Conservation (phyloP, 1,139 yeast species). For the Fermentozyma sake region DNA sequence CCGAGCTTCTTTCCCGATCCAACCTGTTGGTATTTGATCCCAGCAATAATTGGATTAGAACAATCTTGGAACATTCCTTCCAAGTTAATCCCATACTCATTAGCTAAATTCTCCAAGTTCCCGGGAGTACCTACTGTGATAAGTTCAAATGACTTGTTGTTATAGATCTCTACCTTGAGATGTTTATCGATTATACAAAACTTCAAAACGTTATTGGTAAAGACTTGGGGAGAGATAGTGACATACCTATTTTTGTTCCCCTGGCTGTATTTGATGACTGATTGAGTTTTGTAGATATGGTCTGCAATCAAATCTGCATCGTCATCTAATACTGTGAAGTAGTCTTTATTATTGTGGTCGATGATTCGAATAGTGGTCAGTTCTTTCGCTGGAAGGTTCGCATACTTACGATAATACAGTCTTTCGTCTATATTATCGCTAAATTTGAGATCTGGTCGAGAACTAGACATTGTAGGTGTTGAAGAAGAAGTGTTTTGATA, state of each 20-base stretch:
- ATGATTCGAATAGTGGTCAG: conserved; percentile 55
- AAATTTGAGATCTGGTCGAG: conserved; percentile 72
- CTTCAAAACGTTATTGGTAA: conserved; percentile 57
- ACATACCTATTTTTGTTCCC: conserved; percentile 56
- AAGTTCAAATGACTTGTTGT: conserved; percentile 56
- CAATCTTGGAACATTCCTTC: conserved; percentile 63
- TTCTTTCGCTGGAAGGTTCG: conserved; percentile 43
- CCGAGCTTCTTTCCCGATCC: conserved; percentile 57
- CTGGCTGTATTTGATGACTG: conserved; percentile 61
- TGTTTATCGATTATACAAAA: conserved; percentile 67
- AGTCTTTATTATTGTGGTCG: conserved; percentile 67
- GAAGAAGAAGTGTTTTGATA: no score
- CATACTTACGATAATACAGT: conserved; percentile 57
- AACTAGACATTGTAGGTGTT: conserved; percentile 42
- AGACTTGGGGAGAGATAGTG: conserved; percentile 73
- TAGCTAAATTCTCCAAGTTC: conserved; percentile 52
- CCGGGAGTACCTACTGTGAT: conserved; percentile 82
- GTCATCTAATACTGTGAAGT: conserved; percentile 67
- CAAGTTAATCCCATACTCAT: conserved; percentile 48
- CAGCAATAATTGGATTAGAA: conserved; percentile 70
- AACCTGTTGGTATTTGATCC: conserved; percentile 53
- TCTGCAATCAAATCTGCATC: conserved; percentile 86
- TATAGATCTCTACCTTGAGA: conserved; percentile 69
- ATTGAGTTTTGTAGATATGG: conserved; percentile 71
- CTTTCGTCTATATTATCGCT: conserved; percentile 60